Evolutionary conservation across 164 flowering plant species (phyloP).

Genomic region (Macadamia integrifolia): DNA sequence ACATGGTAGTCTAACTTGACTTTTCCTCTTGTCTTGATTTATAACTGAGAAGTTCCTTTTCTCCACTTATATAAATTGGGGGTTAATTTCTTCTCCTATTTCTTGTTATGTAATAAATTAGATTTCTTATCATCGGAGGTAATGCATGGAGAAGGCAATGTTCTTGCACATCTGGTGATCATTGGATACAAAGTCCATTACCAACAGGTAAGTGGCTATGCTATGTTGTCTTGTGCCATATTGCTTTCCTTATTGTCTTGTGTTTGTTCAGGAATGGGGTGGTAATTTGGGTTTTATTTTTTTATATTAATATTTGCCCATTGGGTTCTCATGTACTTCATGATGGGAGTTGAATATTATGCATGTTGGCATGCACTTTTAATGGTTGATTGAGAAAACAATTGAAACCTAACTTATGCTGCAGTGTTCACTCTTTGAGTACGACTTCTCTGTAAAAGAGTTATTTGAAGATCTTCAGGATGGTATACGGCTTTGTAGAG

Average conservation of each 20-base stretch:
- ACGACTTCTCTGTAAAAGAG: conserved; percentile 60
- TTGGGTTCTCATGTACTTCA: no score
- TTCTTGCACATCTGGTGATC: conserved; percentile 73
- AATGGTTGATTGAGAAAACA: conserved; percentile 2
- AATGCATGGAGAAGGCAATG: conserved; percentile 98
- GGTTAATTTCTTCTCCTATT: conserved; percentile 19
- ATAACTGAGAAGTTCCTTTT: background rate
- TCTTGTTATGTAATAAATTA: conserved; percentile 17
- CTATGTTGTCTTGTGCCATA: background rate
- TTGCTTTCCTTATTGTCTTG: conserved; percentile 1
- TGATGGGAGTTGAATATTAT: background rate
- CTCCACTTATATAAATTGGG: conserved; percentile 4
- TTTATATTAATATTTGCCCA: no score
- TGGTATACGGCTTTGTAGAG: conserved; percentile 87
- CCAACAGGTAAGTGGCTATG: conserved; percentile 55
- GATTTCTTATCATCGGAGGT: conserved; percentile 76
- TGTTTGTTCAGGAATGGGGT: background rate
- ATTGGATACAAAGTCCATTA: conserved; percentile 78
- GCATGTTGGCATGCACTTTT: background rate
- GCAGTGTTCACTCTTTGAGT: conserved; percentile 76
- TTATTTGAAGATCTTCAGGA: conserved; percentile 80
- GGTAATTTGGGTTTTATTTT: no score
- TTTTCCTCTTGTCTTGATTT: background rate
- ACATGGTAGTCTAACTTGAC: conserved; percentile 40
- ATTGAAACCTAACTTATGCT: conserved; percentile 3